Percentiles rank a stretch among this genome's conserved stretches.
These are phyloP conservation scores for Peronosclerospora sorghi DNA, from an alignment of 352 stramenopile genomes.

Conservation along the genomic window DNA sequence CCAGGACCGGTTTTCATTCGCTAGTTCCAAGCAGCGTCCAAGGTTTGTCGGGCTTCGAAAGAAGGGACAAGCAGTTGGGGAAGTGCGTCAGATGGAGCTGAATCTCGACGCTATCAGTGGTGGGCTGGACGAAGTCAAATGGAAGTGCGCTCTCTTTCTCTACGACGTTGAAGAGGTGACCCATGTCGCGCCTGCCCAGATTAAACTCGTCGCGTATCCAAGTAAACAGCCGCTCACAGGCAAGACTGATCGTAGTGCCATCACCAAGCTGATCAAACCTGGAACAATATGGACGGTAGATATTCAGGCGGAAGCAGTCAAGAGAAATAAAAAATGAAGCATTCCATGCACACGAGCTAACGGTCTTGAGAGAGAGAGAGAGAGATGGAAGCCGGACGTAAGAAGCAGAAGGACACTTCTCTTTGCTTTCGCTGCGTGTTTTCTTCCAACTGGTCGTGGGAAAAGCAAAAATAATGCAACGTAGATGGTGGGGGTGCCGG, in stretches of 20 bases:
- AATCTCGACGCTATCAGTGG: constrained; percentile 75
- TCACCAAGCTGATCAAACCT: constrained; percentile 74
- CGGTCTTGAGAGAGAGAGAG: too few species aligned
- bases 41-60: constrained; percentile 50
- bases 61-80: constrained; percentile 58
- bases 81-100: constrained; percentile 66
- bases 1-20: constrained; percentile 53
- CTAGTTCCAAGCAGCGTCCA: constrained; percentile 35
- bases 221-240: constrained; percentile 49
- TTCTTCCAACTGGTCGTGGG: too few species aligned
- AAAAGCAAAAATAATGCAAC: too few species aligned
- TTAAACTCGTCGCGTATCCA: constrained; percentile 64
- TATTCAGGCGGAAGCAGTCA: constrained; percentile 57
- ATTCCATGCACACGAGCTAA: too few species aligned
- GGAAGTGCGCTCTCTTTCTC: constrained; percentile 74
- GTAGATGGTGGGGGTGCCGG: too few species aligned
- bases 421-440: too few species aligned
- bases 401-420: too few species aligned
- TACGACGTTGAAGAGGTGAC: constrained; percentile 77
- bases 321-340: constrained; percentile 9
- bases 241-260: constrained; percentile 49
- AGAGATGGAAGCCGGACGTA: too few species aligned
- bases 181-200: constrained; percentile 67
- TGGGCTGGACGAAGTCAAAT: constrained; percentile 79
- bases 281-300: constrained; percentile 74